Evolutionary conservation across 2,329 filamentous ascomycete genomes (phyloP), one percentile per base, ranked within the genome.

Genomic region (Cladobotryum protrusum): DNA sequence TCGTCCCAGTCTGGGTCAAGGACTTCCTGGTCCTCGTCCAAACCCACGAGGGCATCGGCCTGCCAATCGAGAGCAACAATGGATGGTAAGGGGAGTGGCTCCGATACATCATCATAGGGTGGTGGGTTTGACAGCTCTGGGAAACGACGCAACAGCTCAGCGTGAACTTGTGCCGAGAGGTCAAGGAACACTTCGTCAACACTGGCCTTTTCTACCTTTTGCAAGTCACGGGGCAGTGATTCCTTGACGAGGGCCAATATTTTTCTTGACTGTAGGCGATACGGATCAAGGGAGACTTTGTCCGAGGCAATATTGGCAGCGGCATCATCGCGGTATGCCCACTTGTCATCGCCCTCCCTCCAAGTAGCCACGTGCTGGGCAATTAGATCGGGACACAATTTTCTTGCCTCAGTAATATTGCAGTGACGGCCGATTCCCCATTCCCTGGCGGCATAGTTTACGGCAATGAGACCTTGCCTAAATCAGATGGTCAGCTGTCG

Each of bases 151-250:
- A 96, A 68, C 44, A 99, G 71, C 24, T 87, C 75, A 2, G 77
- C 76, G 66, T 95, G 87, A 3, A 96, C 79, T 53, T 96, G 86
- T 1, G 86, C 85, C 9, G 89, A 95, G 45, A 99, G 69, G 67
- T 99, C 93, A 53, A 97, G 72, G 63, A 96, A 99, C 8, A 96
- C 90, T 68, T 99, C 93, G 64, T 99, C 93, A 49, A 97, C 87
- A 61, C 89, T 86, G 15, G 92, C 93, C 65, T 97, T 99, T 72
- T 99, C 92, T 41, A 96, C 82, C 60, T 77, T 82, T 63, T 89
- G 87, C 54, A 83, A 65, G 40, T 79, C 68, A 1, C 76, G 64
- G 1, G 87, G 86, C 41, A 96, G 69, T 33, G 74, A 73, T 4
- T 86, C 85, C 63, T 90, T 92, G 63, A 97, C 87, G 50, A 83